phyloP scores from a whole-genome alignment of 441 rosid species.

The Jatropha podagrica region DNA sequence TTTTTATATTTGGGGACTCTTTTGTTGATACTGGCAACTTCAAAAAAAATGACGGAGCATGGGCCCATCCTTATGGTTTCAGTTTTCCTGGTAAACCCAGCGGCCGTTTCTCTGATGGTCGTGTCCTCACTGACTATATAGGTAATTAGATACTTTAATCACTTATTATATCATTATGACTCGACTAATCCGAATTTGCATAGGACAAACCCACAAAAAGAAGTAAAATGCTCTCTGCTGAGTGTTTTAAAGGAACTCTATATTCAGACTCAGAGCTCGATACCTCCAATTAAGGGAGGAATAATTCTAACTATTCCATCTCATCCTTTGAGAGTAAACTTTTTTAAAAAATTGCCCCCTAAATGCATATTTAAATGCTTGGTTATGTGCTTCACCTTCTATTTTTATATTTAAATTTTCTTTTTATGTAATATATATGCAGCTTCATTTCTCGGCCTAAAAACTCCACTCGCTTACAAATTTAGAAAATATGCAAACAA shows the following conservation, averaged over 20 bases:
- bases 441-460: constrained; percentile 1
- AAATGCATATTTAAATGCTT: no score
- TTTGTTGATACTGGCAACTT: constrained; percentile 1
- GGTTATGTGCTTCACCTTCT: no score
- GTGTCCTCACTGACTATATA: constrained; percentile 3
- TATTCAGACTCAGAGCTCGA: no score
- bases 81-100: background rate
- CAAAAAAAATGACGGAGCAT: background rate
- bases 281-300: no score
- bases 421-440: background rate
- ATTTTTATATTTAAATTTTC: no score
- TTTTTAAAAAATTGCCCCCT: no score
- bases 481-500: background rate
- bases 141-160: background rate
- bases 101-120: background rate
- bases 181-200: no score
- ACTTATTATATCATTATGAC: background rate
- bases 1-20: constrained; percentile 9
- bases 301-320: no score
- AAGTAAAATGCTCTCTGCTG: no score
- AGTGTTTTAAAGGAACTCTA: no score
- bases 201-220: no score
- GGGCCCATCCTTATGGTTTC: background rate
- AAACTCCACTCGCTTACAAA: background rate
- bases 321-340: no score